Evolutionary conservation across 164 flowering plant species (phyloP), one percentile per base, ranked within the genome.

Genomic region (Hamamelis virginiana): DNA sequence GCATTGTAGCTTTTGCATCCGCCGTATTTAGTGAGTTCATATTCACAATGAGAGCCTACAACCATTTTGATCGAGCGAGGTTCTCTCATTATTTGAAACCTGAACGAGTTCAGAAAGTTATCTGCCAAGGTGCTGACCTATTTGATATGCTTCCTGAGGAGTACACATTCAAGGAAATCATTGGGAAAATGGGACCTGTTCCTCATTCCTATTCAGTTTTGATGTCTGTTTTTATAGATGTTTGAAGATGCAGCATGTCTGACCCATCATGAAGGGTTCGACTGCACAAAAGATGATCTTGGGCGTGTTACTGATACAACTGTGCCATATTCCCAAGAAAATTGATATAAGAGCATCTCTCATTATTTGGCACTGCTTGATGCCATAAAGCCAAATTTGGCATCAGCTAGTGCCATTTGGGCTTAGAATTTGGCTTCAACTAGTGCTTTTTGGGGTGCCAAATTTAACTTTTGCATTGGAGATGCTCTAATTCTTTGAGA

Each of bases 41-140:
- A 70, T 91, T 91, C 69, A 93, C 91, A 83, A 93, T 93, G 97
- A 90, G 91, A 78, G 98, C 98, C n/a, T 93, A 93, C 72, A 93
- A 97, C 77, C 98, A 93, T 55, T 45, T 45, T 65, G 98, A 93
- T 61, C 80, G 98, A 69, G 97, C 91, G 62, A 82, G 90, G 72
- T 93, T 91, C 76, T 75, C 86, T 15, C 85, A 80, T 73, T 92
- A 73, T 55, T 65, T 92, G 70, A 84, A 88, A 55, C 92, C 84
- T 1, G 78, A 83, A 57, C 85, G 94, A 76, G 66, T 93, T 62
- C 97, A 92, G 75, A 80, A 69, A 62, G 84, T 89, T 23, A 87
- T 93, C 50, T 93, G 98, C 83, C 69, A 78, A 70, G 90, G 90
- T 22, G 74, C 80, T 55, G 88, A 86, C 65, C 68, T 86, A 13